Conservation (phyloP, 805 yeast species). For the Kluyveromyces nonfermentans region DNA sequence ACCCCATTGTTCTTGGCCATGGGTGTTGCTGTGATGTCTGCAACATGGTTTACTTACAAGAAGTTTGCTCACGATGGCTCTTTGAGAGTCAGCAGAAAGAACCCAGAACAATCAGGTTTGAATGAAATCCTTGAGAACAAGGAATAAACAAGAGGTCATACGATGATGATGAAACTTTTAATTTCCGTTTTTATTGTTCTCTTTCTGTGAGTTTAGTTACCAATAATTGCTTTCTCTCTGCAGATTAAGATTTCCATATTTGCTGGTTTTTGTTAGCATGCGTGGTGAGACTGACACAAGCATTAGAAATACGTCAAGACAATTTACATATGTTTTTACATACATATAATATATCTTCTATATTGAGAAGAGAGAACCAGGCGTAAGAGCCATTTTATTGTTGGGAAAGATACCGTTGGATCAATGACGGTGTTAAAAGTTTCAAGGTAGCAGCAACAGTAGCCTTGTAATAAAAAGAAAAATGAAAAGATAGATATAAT, state of each 20-base stretch:
- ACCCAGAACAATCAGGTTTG: constrained; percentile 34
- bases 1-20: constrained; percentile 50
- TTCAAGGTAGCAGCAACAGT: too few species aligned
- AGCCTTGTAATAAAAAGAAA: too few species aligned
- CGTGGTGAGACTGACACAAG: not conserved
- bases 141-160: constrained; percentile 3
- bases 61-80: constrained; percentile 41
- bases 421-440: too few species aligned
- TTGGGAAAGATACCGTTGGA: too few species aligned
- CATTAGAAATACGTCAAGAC: not conserved
- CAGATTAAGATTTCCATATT: not conserved
- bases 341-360: too few species aligned
- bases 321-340: not conserved
- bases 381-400: too few species aligned
- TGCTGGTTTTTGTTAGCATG: not conserved
- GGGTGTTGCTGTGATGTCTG: constrained; percentile 43
- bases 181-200: not conserved
- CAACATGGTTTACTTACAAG: constrained; percentile 43
- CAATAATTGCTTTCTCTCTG: not conserved
- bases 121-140: constrained; percentile 19
- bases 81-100: constrained; percentile 40
- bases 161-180: not conserved
- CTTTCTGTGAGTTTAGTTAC: not conserved
- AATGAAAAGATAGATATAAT: too few species aligned
- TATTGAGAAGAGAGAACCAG: not conserved